phyloP scores from a whole-genome alignment of 306 rosid species.

The Parietaria judaica region DNA sequence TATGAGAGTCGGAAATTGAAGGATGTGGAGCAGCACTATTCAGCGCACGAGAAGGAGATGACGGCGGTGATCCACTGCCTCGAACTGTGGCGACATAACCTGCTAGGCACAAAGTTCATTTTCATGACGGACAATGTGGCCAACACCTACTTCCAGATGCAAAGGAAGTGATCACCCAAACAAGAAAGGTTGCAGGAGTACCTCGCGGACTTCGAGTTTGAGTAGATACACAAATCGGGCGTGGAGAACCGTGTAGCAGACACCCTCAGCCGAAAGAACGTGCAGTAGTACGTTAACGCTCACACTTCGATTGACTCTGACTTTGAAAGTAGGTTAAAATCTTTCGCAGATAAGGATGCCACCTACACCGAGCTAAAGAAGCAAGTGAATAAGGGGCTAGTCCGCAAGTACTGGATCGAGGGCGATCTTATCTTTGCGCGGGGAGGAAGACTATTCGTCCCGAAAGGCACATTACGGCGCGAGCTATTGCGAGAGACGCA shows the following conservation, averaged over 20 bases:
- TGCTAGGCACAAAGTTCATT: not conserved
- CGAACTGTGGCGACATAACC: not conserved
- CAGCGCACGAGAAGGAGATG: too few relatives aligned
- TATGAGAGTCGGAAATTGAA: too few relatives aligned
- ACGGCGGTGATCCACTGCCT: not conserved
- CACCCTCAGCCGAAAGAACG: too few relatives aligned
- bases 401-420: not conserved
- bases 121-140: not conserved
- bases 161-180: not conserved
- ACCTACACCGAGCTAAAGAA: too few relatives aligned
- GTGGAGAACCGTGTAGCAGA: too few relatives aligned
- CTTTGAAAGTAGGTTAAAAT: too few relatives aligned
- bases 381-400: not conserved
- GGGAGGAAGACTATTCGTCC: not conserved
- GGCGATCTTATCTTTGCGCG: not conserved
- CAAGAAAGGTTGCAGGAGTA: too few relatives aligned
- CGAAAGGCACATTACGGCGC: too few relatives aligned
- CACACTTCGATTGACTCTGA: not conserved
- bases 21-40: too few relatives aligned
- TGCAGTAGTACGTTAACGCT: not conserved
- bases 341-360: too few relatives aligned
- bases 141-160: not conserved
- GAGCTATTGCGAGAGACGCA: not conserved
- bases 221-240: too few relatives aligned
- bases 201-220: too few relatives aligned